Percentiles rank a stretch among this genome's conserved stretches.
Evolutionary conservation across 2,329 filamentous ascomycete species (phyloP).

Genomic region (Fusarium albidum): DNA sequence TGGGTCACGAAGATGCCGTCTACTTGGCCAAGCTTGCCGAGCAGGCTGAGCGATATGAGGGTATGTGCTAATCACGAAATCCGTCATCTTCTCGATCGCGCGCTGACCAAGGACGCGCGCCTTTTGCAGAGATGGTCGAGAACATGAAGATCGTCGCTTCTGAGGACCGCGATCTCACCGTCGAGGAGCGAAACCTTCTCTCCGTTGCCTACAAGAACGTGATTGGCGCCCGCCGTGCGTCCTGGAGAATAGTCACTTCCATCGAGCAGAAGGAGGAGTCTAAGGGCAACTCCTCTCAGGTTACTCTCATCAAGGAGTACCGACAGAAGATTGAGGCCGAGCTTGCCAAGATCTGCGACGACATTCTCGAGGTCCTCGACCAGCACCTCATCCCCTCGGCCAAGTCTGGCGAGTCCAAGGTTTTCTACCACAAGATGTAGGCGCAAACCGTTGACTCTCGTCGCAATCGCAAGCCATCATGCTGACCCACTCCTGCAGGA

Average conservation of each 20-base stretch:
- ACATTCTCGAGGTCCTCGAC: conserved; percentile 95
- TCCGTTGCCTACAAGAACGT: conserved; percentile 99
- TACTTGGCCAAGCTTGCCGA: conserved; percentile 99
- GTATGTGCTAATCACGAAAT: conserved; percentile 60
- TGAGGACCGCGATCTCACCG: conserved; percentile 79
- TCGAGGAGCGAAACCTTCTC: conserved; percentile 98
- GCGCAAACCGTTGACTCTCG: conserved; percentile 79
- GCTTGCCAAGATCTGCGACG: conserved; percentile 97
- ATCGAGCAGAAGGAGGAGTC: conserved; percentile 99
- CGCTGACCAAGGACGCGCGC: conserved; percentile 61
- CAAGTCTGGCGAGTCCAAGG: conserved; percentile 97
- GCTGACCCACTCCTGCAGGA: conserved; percentile 64
- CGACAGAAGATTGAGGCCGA: conserved; percentile 98
- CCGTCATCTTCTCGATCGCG: conserved; percentile 14
- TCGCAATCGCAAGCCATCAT: conserved; percentile 76
- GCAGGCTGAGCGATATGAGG: conserved; percentile 99
- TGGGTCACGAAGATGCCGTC: conserved; percentile 99
- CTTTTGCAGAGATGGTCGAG: conserved; percentile 86
- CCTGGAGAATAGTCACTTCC: conserved; percentile 99
- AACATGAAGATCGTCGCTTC: conserved; percentile 99
- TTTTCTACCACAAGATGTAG: conserved; percentile 99
- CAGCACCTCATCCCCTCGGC: conserved; percentile 94
- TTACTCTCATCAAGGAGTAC: conserved; percentile 93
- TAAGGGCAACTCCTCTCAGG: conserved; percentile 96
- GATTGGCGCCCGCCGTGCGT: conserved; percentile 96